These are phyloP conservation scores for Macrotyloma uniflorum DNA, from an alignment of 306 rosid species.

Conservation along the genomic window DNA sequence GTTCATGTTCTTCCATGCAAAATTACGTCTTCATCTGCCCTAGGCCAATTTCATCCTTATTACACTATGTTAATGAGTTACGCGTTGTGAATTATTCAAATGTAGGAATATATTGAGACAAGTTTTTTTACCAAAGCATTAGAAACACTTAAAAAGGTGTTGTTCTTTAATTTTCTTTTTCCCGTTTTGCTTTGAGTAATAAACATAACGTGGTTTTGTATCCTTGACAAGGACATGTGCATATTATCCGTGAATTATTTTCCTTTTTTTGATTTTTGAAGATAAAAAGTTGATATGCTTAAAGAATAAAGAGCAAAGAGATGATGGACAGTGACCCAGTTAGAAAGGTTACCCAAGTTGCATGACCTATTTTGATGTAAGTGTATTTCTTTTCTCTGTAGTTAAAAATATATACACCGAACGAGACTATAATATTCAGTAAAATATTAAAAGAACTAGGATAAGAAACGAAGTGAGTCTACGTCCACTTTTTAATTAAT, in stretches of 20 bases:
- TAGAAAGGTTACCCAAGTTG: slow-evolving; percentile 42
- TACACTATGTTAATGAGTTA: neutral
- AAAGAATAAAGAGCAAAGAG: slow-evolving; percentile 35
- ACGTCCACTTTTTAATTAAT: neutral
- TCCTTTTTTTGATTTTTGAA: too few relatives aligned
- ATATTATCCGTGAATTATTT: slow-evolving; percentile 11
- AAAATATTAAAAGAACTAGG: neutral
- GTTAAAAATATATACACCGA: neutral
- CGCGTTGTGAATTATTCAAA: neutral
- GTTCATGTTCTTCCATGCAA: slow-evolving; percentile 26
- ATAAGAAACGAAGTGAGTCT: neutral
- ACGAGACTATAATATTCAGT: neutral
- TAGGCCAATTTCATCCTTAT: neutral
- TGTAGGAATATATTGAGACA: neutral
- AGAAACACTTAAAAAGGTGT: slow-evolving; percentile 27
- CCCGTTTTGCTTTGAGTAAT: neutral
- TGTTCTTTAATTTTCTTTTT: neutral
- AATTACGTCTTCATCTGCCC: neutral
- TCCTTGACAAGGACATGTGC: slow-evolving; percentile 35
- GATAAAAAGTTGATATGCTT: slow-evolving; percentile 39
- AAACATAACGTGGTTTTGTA: slow-evolving; percentile 19
- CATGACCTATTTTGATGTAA: neutral
- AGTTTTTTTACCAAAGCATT: neutral
- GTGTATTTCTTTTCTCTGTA: neutral
- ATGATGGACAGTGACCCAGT: slow-evolving; percentile 42